Evolutionary conservation across 768 basidiomycete species (phyloP).

Genomic region (Mycena maculata): DNA sequence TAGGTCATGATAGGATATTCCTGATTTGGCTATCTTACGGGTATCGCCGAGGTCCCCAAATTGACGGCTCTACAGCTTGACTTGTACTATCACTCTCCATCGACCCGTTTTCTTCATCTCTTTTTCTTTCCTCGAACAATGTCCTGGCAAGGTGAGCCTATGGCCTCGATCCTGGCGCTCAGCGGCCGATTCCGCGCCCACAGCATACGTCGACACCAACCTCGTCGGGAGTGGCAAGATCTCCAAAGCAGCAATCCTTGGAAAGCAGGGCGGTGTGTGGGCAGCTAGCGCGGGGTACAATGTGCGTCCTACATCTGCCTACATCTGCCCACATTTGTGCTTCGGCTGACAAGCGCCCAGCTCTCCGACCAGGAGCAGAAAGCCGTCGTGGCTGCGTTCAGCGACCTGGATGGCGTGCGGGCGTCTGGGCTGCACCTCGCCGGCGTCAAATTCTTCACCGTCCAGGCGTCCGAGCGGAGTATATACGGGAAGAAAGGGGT

Average conservation of each 20-base stretch:
- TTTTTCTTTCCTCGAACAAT: slow-evolving; percentile 24
- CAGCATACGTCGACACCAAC: slow-evolving; percentile 87
- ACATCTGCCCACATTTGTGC: too few relatives aligned
- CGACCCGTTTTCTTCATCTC: slow-evolving; percentile 24
- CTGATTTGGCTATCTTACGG: slow-evolving; percentile 22
- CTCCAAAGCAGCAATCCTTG: slow-evolving; percentile 81
- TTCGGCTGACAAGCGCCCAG: slow-evolving; percentile 50
- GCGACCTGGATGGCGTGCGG: slow-evolving; percentile 52
- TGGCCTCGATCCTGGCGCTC: neutral
- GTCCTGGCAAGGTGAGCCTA: slow-evolving; percentile 33
- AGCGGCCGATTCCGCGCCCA: slow-evolving; percentile 6
- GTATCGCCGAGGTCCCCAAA: slow-evolving; percentile 21
- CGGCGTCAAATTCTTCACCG: slow-evolving; percentile 81
- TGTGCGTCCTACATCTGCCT: slow-evolving; percentile 51
- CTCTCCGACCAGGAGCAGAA: slow-evolving; percentile 74
- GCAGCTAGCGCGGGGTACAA: slow-evolving; percentile 69
- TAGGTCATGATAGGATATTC: slow-evolving; percentile 12
- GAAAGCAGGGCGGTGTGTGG: slow-evolving; percentile 82
- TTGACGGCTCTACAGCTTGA: slow-evolving; percentile 1
- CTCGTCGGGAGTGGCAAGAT: slow-evolving; percentile 82
- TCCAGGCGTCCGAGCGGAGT: slow-evolving; percentile 60
- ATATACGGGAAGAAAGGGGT: slow-evolving; percentile 86
- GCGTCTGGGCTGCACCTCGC: slow-evolving; percentile 71
- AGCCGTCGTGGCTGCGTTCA: slow-evolving; percentile 62
- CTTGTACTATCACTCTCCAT: slow-evolving; percentile 33